Percentiles rank a stretch among this genome's conserved stretches.
These are phyloP conservation scores for Babesia bovis DNA, from an alignment of 169 alveolate genomes.

Conservation along the genomic window DNA sequence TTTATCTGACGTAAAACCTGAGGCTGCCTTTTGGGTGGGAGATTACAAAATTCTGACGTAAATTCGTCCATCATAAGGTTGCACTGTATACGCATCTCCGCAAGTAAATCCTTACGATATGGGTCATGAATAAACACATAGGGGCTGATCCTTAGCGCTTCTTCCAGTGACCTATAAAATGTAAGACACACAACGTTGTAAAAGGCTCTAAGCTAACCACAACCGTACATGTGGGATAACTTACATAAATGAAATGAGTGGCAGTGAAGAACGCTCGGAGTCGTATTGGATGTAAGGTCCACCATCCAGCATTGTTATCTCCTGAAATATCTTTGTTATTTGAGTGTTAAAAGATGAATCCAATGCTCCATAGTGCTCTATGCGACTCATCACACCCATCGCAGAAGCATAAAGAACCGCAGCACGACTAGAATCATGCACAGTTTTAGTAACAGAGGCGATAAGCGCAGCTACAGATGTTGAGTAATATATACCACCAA, in stretches of 20 bases:
- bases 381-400: conserved; percentile 26
- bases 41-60: conserved; percentile 57
- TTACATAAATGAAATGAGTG: conserved; percentile 55
- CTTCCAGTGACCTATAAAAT: conserved; percentile 50
- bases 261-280: conserved; percentile 43
- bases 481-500: conserved; percentile 38
- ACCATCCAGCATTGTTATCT: conserved; percentile 54
- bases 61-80: conserved; percentile 60
- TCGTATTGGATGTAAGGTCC: conserved; percentile 61
- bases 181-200: too few species aligned
- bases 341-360: conserved; percentile 5
- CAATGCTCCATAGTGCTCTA: conserved; percentile 7
- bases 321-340: conserved; percentile 21
- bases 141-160: conserved; percentile 63
- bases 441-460: conserved; percentile 43
- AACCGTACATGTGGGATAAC: background rate
- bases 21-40: conserved; percentile 43
- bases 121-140: conserved; percentile 61
- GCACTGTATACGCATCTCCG: conserved; percentile 63
- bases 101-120: conserved; percentile 43
- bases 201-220: too few species aligned
- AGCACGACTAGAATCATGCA: conserved; percentile 63
- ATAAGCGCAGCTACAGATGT: conserved; percentile 37
- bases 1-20: conserved; percentile 53
- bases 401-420: conserved; percentile 57